Evolutionary conservation across 371 early-diverging fungal genomes (phyloP).

Genomic region (Mucor piriformis): DNA sequence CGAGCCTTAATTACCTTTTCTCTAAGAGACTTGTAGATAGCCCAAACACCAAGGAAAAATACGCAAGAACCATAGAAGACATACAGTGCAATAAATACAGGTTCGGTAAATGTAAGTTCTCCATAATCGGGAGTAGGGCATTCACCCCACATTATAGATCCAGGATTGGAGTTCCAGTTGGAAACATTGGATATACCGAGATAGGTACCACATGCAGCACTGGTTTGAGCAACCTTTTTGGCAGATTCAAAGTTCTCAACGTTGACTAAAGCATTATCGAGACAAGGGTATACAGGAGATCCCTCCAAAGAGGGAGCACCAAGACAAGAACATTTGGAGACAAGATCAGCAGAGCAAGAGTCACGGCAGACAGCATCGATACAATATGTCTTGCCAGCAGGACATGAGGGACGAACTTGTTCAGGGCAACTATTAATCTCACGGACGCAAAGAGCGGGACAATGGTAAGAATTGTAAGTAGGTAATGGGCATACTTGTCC

Average conservation of each 20-base stretch:
- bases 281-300: conserved; percentile 29
- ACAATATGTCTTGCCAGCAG: conserved; percentile 48
- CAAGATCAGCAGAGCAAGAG: conserved; percentile 31
- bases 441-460: conserved; percentile 56
- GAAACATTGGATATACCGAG: conserved; percentile 34
- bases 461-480: conserved; percentile 40
- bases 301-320: conserved; percentile 38
- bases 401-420: conserved; percentile 34
- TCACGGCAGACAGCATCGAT: conserved; percentile 55
- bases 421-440: conserved; percentile 47
- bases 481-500: conserved; percentile 51
- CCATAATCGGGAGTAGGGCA: conserved; percentile 58
- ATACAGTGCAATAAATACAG: conserved; percentile 51
- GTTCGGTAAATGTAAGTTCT: conserved; percentile 43
- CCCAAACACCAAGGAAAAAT: conserved; percentile 54
- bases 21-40: conserved; percentile 56
- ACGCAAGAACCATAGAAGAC: conserved; percentile 66
- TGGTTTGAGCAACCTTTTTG: conserved; percentile 47
- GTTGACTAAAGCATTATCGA: conserved; percentile 20
- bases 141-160: conserved; percentile 49
- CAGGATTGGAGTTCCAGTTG: conserved; percentile 39
- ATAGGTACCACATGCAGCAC: conserved; percentile 37
- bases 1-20: conserved; percentile 30
- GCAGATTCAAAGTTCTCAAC: conserved; percentile 48
- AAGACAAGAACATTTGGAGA: conserved; percentile 45